Conservation (phyloP, 805 yeast genomes). For the Scheffersomyces lignosus region DNA sequence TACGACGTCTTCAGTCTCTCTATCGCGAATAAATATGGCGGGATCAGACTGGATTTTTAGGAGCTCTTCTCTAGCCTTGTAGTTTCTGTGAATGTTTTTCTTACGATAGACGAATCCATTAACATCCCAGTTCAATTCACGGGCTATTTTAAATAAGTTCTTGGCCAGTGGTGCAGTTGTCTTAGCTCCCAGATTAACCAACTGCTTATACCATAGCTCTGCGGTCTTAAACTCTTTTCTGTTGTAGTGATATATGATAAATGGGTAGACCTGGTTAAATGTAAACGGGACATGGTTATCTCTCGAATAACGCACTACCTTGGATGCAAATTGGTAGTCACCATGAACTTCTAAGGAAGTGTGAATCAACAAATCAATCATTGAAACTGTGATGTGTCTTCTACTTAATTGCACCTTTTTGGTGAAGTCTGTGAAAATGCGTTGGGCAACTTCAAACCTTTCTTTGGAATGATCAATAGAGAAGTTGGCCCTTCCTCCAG, state of each 20-base stretch:
- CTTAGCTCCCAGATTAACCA: conserved; percentile 30
- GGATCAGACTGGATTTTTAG: conserved; percentile 16
- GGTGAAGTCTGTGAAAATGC: conserved; percentile 24
- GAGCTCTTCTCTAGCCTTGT: conserved; percentile 18
- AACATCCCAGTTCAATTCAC: conserved; percentile 35
- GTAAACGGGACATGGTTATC: conserved; percentile 31
- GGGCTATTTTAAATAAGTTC: conserved; percentile 31
- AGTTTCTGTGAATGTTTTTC: conserved; percentile 20
- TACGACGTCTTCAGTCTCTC: conserved; percentile 11
- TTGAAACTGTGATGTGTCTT: conserved; percentile 17
- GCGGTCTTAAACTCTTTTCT: conserved; percentile 31
- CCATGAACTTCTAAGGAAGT: conserved; percentile 31
- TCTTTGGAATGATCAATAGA: conserved; percentile 11
- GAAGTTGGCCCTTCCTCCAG: conserved; percentile 13
- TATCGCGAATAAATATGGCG: conserved; percentile 11
- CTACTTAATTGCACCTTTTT: conserved; percentile 12
- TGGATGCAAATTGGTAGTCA: conserved; percentile 35
- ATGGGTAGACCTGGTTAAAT: conserved; percentile 40
- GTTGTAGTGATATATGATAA: conserved; percentile 35
- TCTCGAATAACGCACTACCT: conserved; percentile 26
- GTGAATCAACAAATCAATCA: conserved; percentile 31
- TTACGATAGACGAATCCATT: conserved; percentile 34
- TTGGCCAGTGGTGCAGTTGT: conserved; percentile 29
- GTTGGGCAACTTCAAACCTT: conserved; percentile 23
- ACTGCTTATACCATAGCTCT: conserved; percentile 36